Percentiles rank a stretch among this genome's conserved stretches.
Conservation (phyloP, 2,329 filamentous ascomycete genomes). For the Didymella glomerata region DNA sequence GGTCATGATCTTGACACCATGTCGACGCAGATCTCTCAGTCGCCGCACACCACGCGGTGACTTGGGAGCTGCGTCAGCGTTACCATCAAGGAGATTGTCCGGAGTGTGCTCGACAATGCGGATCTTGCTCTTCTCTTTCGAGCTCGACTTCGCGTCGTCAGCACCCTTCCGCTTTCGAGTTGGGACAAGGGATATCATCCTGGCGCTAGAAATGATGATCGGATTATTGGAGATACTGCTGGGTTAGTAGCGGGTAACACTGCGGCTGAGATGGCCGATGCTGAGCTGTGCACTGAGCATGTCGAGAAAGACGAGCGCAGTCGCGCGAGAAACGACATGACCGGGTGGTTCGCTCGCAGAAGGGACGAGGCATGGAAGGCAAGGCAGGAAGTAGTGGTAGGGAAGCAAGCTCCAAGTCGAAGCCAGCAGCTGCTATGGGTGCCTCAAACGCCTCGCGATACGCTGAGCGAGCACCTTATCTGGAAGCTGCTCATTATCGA, state of each 20-base stretch:
- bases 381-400: background rate
- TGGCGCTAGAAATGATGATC: constrained; percentile 5
- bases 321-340: background rate
- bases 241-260: constrained; percentile 14
- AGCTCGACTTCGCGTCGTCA: constrained; percentile 28
- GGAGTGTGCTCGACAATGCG: constrained; percentile 42
- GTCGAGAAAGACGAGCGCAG: background rate
- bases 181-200: constrained; percentile 45
- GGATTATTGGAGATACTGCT: constrained; percentile 1
- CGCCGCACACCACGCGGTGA: constrained; percentile 35
- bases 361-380: background rate
- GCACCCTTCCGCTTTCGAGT: constrained; percentile 45
- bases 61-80: constrained; percentile 12
- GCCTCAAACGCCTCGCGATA: background rate
- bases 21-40: constrained; percentile 41
- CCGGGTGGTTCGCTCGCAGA: background rate
- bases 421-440: background rate
- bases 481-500: background rate
- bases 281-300: constrained; percentile 13
- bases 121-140: constrained; percentile 45
- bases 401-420: background rate
- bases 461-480: background rate
- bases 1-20: constrained; percentile 46
- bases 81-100: constrained; percentile 21
- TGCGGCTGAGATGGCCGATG: constrained; percentile 15